Conservation (phyloP, 225 moss, liverwort and hornwort species). For the Pseudoscleropodium purum region DNA sequence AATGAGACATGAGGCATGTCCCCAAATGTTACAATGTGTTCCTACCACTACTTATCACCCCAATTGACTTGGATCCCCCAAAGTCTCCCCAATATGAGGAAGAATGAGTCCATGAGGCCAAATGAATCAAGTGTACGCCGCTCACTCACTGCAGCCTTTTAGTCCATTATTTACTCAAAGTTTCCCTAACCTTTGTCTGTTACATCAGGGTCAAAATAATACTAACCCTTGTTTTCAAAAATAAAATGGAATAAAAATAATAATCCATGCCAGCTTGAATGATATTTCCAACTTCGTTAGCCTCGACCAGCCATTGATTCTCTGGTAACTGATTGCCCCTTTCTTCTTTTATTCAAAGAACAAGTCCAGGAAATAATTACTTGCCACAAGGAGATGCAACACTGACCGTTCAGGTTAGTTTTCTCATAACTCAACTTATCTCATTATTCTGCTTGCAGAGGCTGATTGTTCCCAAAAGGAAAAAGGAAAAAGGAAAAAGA, state of each 20-base stretch:
- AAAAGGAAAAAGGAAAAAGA: background rate
- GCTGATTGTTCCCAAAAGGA: background rate
- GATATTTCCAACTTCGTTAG: background rate
- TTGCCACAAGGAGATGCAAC: background rate
- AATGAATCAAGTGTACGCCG: background rate
- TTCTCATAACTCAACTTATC: no score
- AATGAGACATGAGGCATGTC: background rate
- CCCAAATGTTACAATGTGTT: background rate
- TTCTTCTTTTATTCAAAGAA: constrained; percentile 19
- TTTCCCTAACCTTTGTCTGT: background rate
- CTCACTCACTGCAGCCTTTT: background rate
- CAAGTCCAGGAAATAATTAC: constrained; percentile 11
- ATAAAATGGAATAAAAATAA: no score
- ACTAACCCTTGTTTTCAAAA: no score
- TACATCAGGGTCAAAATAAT: background rate
- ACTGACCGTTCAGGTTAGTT: no score
- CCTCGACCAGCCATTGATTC: background rate
- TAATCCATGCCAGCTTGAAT: no score
- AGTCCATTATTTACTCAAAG: background rate
- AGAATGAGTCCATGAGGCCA: background rate
- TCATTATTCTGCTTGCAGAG: background rate
- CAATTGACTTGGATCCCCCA: no score
- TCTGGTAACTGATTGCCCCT: constrained; percentile 9
- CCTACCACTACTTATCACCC: background rate
- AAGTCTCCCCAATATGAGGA: background rate